These are phyloP conservation scores for Agrocybe pediades DNA, from an alignment of 768 basidiomycete genomes.

Conservation along the genomic window DNA sequence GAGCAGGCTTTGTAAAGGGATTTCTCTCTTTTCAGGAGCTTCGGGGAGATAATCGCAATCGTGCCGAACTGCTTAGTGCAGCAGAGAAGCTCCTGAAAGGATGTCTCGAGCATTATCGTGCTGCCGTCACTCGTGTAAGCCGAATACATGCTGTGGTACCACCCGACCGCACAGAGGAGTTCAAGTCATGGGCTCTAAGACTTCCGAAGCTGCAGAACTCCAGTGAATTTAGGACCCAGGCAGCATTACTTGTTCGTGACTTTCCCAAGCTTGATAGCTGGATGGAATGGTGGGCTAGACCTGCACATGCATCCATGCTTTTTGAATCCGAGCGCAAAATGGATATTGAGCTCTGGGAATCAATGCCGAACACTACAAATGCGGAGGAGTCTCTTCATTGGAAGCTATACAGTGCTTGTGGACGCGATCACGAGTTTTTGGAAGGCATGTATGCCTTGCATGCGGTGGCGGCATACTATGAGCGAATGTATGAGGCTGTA, in stretches of 20 bases:
- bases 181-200: conserved; percentile 10
- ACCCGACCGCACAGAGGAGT: conserved; percentile 7
- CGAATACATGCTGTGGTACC: conserved; percentile 25
- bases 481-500: conserved; percentile 11
- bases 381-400: conserved; percentile 32
- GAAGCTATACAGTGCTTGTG: conserved; percentile 24
- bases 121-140: conserved; percentile 24
- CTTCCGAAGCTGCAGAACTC: conserved; percentile 10
- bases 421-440: conserved; percentile 16
- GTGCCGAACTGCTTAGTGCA: conserved; percentile 20
- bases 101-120: conserved; percentile 30
- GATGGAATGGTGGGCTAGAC: conserved; percentile 31
- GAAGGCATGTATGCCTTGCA: conserved; percentile 12
- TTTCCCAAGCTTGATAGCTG: conserved; percentile 25
- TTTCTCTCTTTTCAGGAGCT: conserved; percentile 18
- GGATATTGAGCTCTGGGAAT: conserved; percentile 19
- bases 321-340: conserved; percentile 14
- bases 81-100: conserved; percentile 23
- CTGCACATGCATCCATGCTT: conserved; percentile 19
- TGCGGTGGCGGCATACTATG: conserved; percentile 20
- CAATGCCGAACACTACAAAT: conserved; percentile 27
- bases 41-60: background rate
- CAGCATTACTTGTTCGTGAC: conserved; percentile 18
- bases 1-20: conserved; percentile 23
- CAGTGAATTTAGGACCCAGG: conserved; percentile 10